phyloP scores from a whole-genome alignment of 768 basidiomycete genomes.

The Termitomyces sp. region DNA sequence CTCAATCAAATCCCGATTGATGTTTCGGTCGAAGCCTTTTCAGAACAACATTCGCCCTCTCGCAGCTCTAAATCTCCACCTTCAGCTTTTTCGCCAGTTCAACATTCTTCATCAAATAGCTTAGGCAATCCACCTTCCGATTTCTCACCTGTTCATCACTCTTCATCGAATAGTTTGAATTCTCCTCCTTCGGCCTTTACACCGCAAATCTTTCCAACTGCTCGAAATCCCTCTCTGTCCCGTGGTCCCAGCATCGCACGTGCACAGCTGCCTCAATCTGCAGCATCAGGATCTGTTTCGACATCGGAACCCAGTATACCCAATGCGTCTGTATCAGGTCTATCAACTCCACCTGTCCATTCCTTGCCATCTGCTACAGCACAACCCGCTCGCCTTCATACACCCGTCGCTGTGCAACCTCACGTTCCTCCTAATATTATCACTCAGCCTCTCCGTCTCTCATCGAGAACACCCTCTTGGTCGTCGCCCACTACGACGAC shows the following conservation, averaged over 20 bases:
- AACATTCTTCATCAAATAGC: conserved; percentile 5
- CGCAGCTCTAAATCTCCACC: background rate
- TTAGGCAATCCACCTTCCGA: conserved; percentile 1
- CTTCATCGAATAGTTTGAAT: conserved; percentile 3
- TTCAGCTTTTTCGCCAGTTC: conserved; percentile 11
- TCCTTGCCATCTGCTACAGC: background rate
- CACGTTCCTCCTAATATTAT: background rate
- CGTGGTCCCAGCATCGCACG: conserved; percentile 8
- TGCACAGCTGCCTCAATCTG: background rate
- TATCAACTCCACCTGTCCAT: background rate
- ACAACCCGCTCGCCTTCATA: conserved; percentile 3
- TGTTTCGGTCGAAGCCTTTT: background rate
- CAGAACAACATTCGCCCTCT: conserved; percentile 5
- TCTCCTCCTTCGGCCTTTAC: conserved; percentile 11
- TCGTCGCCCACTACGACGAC: background rate
- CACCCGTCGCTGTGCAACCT: conserved; percentile 1
- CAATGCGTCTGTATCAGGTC: background rate
- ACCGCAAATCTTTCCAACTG: conserved; percentile 6
- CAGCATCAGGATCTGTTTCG: conserved; percentile 3
- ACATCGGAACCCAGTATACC: background rate
- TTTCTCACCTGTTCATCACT: conserved; percentile 11
- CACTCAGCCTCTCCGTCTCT: conserved; percentile 1
- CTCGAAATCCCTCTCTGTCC: conserved; percentile 13
- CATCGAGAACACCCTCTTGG: conserved; percentile 8
- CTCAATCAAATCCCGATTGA: background rate